Conservation (phyloP, 192 early-diverging fungal species). For the Podila epicladia region DNA sequence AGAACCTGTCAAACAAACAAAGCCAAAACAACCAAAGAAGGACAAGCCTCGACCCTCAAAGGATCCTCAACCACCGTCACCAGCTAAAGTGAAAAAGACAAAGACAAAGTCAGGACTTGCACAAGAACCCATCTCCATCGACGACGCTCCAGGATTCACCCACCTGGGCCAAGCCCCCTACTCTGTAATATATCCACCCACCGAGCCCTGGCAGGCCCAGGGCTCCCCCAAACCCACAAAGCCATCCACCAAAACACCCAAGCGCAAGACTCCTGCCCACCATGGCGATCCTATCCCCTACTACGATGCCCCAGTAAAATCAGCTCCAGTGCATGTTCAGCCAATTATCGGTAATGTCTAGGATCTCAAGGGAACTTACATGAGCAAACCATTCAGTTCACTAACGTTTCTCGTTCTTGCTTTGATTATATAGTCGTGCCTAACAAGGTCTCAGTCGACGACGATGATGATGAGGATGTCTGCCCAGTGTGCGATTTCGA, state of each 20-base stretch:
- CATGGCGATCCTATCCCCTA: background rate
- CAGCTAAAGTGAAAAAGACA: conserved; percentile 4
- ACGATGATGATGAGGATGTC: conserved; percentile 62
- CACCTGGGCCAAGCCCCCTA: too few species aligned
- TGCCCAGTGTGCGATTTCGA: conserved; percentile 65
- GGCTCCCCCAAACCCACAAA: conserved; percentile 1
- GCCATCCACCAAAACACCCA: conserved; percentile 9
- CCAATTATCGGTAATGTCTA: too few species aligned
- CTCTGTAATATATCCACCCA: background rate
- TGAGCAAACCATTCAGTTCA: background rate
- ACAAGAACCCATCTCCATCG: background rate
- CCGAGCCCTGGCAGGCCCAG: background rate
- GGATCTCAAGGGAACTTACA: too few species aligned
- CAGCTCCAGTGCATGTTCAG: too few species aligned
- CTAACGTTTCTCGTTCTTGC: background rate
- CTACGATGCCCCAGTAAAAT: too few species aligned
- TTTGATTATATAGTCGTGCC: background rate
- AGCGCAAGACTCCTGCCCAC: background rate
- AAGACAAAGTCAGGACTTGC: background rate
- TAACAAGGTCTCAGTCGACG: conserved; percentile 13
- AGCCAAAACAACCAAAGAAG: conserved; percentile 16
- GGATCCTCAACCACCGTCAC: conserved; percentile 1
- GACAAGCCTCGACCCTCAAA: conserved; percentile 1
- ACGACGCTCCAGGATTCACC: too few species aligned
- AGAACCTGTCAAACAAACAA: conserved; percentile 3